Conservation (phyloP, 1,139 yeast species). For the Suhomyces bokatorum region DNA sequence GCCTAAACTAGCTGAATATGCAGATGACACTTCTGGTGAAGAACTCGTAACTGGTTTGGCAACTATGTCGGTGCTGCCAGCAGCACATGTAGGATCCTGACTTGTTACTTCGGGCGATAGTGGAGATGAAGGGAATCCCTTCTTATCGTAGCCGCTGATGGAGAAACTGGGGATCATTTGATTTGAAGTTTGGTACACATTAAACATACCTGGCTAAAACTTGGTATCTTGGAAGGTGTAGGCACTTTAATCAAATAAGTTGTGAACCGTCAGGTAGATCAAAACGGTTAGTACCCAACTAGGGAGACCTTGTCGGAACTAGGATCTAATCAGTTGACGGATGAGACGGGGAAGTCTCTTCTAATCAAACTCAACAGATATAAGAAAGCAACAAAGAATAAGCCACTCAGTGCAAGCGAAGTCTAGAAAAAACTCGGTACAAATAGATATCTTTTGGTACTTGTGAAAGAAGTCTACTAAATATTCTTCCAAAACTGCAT, state of each 20-base stretch:
- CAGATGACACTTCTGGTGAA: slow-evolving; percentile 11
- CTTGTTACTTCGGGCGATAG: not conserved
- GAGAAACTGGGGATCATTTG: not conserved
- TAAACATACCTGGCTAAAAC: not conserved
- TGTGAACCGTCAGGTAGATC: no score
- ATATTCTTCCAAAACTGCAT: slow-evolving; percentile 1
- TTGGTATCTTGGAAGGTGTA: not conserved
- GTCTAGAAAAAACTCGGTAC: not conserved
- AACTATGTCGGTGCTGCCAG: slow-evolving; percentile 3
- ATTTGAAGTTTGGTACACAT: not conserved
- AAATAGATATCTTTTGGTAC: not conserved
- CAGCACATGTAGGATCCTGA: not conserved
- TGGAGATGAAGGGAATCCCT: not conserved
- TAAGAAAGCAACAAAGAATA: no score
- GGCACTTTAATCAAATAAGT: not conserved
- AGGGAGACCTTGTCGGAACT: no score
- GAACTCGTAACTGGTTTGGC: slow-evolving; percentile 2
- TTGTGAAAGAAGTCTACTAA: not conserved
- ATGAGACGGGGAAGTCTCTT: no score
- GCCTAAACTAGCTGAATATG: slow-evolving; percentile 8
- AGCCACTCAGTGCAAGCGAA: no score
- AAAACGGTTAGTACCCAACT: no score
- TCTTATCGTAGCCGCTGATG: not conserved
- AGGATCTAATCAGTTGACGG: no score
- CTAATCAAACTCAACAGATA: no score